A percentile compares a stretch with the other conserved stretches of the same genome.
Conservation (phyloP, 164 flowering plant species). For the Nelumbo lutea region DNA sequence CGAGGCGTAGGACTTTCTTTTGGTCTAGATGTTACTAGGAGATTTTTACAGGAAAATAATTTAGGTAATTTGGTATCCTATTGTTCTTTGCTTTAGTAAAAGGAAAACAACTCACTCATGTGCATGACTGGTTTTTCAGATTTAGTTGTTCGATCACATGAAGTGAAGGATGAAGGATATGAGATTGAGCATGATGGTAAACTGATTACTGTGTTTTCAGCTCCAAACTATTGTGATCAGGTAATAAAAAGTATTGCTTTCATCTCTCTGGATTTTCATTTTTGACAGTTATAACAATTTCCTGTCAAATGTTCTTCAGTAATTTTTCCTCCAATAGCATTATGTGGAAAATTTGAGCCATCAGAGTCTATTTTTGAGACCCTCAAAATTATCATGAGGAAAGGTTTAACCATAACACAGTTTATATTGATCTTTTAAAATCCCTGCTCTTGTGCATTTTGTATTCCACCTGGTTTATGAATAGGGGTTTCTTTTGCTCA, state of each 20-base stretch:
- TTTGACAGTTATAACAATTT: too few species aligned
- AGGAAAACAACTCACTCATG: not conserved
- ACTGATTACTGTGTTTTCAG: constrained; percentile 96
- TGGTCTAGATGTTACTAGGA: constrained; percentile 90
- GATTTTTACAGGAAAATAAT: constrained; percentile 80
- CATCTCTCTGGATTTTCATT: not conserved
- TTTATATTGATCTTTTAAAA: too few species aligned
- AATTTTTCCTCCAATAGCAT: too few species aligned
- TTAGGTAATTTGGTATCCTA: constrained; percentile 42
- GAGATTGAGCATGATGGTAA: constrained; percentile 96
- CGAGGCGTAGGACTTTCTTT: constrained; percentile 97
- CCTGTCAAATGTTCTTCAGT: too few species aligned
- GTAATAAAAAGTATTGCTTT: constrained; percentile 30
- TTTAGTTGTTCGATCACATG: constrained; percentile 88
- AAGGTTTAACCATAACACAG: too few species aligned
- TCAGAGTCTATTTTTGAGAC: too few species aligned
- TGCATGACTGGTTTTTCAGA: constrained; percentile 36
- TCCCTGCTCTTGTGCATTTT: too few species aligned
- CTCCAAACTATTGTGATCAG: constrained; percentile 99
- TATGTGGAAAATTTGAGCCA: too few species aligned
- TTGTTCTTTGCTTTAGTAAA: not conserved
- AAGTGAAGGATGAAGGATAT: constrained; percentile 97
- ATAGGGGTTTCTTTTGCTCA: too few species aligned
- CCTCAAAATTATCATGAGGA: too few species aligned
- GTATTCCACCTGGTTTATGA: too few species aligned